phyloP scores from a whole-genome alignment of 768 basidiomycete species.

The Phaeotremella skinneri region DNA sequence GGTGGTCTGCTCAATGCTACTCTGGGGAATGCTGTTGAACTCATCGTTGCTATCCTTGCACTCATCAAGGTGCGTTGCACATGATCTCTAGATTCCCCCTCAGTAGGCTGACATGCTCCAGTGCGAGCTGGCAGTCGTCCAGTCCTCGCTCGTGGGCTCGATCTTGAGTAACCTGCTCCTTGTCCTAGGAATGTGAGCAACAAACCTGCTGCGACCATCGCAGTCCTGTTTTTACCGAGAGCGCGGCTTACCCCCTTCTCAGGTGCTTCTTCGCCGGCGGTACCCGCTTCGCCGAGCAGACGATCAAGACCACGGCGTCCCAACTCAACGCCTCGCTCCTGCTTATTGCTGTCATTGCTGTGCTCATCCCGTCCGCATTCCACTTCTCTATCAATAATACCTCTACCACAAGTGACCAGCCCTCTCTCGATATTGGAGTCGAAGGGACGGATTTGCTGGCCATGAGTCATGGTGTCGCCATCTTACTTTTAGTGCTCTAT shows the following conservation, averaged over 20 bases:
- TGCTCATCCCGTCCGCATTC: conserved; percentile 53
- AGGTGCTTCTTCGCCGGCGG: conserved; percentile 53
- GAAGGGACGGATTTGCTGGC: conserved; percentile 56
- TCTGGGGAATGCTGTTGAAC: conserved; percentile 59
- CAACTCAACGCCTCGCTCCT: conserved; percentile 52
- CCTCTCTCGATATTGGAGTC: conserved; percentile 24
- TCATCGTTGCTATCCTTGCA: conserved; percentile 55
- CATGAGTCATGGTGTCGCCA: conserved; percentile 57
- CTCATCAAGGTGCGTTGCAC: conserved; percentile 38
- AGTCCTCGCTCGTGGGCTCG: conserved; percentile 59
- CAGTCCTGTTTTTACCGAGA: too few relatives aligned
- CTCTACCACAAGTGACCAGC: conserved; percentile 47
- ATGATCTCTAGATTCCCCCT: not conserved
- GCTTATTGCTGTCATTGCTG: conserved; percentile 52
- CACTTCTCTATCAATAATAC: conserved; percentile 32
- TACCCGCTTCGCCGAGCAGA: conserved; percentile 58
- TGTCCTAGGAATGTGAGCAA: conserved; percentile 51
- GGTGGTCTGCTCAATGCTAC: conserved; percentile 61
- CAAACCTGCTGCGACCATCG: conserved; percentile 2
- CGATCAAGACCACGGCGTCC: conserved; percentile 59
- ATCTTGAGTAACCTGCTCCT: conserved; percentile 56
- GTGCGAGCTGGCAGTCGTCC: conserved; percentile 60
- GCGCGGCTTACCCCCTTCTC: conserved; percentile 5
- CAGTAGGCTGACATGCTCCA: conserved; percentile 24
- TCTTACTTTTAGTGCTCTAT: conserved; percentile 57